These are phyloP conservation scores for Dinochytrium kinnereticum DNA, from an alignment of 371 early-diverging fungal genomes.

Conservation along the genomic window DNA sequence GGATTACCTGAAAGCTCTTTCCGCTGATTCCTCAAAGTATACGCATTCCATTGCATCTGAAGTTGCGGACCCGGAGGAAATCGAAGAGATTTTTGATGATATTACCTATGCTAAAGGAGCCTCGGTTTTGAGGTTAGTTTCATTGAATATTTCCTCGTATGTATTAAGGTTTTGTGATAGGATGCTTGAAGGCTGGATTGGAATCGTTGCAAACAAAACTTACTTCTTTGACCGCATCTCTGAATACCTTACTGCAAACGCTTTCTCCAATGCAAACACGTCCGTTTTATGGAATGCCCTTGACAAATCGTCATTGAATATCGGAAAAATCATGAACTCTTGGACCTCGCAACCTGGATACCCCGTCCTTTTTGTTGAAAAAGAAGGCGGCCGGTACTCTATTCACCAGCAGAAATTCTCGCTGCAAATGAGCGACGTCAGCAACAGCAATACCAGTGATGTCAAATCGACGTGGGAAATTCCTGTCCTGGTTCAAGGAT, in stretches of 20 bases:
- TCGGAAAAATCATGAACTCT: slow-evolving; percentile 73
- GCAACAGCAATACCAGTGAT: slow-evolving; percentile 14
- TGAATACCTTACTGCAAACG: slow-evolving; percentile 72
- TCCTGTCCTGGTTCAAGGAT: slow-evolving; percentile 49
- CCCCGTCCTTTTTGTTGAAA: slow-evolving; percentile 69
- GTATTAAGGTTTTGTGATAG: slow-evolving; percentile 55
- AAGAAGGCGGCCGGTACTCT: slow-evolving; percentile 41
- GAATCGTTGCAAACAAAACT: slow-evolving; percentile 39
- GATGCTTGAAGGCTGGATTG: slow-evolving; percentile 83
- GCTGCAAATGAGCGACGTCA: slow-evolving; percentile 49
- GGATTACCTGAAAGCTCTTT: slow-evolving; percentile 71
- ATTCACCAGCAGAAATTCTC: slow-evolving; percentile 72
- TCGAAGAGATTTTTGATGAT: slow-evolving; percentile 48
- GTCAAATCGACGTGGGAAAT: slow-evolving; percentile 61
- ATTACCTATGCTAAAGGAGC: slow-evolving; percentile 47
- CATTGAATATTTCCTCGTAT: neutral
- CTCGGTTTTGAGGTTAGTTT: slow-evolving; percentile 20
- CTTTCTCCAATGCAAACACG: slow-evolving; percentile 81
- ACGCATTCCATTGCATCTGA: slow-evolving; percentile 90
- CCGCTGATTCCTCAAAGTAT: slow-evolving; percentile 76
- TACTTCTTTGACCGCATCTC: slow-evolving; percentile 71
- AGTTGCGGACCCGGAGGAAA: slow-evolving; percentile 67
- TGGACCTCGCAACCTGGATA: slow-evolving; percentile 88
- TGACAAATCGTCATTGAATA: slow-evolving; percentile 63
- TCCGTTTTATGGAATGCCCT: slow-evolving; percentile 82